Base-by-base conservation (phyloP, 176 grass and related monocot genomes). In the Eremochloa ophiuroides region DNA sequence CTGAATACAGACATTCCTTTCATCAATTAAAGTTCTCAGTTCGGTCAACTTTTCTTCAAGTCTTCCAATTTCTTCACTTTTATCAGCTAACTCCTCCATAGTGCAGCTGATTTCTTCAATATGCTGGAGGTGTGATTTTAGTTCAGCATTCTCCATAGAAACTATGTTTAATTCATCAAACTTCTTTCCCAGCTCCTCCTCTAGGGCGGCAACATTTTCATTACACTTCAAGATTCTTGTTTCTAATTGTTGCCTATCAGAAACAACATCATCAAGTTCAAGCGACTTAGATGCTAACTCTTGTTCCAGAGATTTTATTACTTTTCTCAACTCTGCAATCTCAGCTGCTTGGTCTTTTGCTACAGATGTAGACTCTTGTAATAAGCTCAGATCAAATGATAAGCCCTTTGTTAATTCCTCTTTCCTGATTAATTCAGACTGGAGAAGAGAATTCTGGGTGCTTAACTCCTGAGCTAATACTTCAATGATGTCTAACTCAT, bases 381-480 rank as follows among this genome's bases (percentile, higher is more conserved):
- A 71, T 63, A 98, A 84, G 62, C 90, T 91, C 69, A 98, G 86
- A 93, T 98, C 95, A 91, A 98, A 95, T 50, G 88, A 91, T 37
- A 94, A 77, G 28, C 92, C 95, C 73, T 89, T 92, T 70, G 78
- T 67, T 72, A 98, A 75, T 78, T 98, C 90, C 74, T 95, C 92
- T 86, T 91, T 91, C 76, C 91, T 87, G 11, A 74, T 85, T 87
- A 98, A 74, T 86, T 98, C 95, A 63, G 87, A 95, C 12, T 84
- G 68, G 22, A 98, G 77, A 73, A 71, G 46, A 58, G 64, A 91
- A 83, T 88, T 95, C 35, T 84, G 83, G 66, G 71, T 77, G 33
- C 72, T 85, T 73, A 98, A 65, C 43, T 80, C 80, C 35, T 91
- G 75, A 30, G 93, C 75, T 72, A 83, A 87, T 48, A 63, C 65